Base-by-base conservation (phyloP, 306 rosid genomes). In the Cucurbita pepo region DNA sequence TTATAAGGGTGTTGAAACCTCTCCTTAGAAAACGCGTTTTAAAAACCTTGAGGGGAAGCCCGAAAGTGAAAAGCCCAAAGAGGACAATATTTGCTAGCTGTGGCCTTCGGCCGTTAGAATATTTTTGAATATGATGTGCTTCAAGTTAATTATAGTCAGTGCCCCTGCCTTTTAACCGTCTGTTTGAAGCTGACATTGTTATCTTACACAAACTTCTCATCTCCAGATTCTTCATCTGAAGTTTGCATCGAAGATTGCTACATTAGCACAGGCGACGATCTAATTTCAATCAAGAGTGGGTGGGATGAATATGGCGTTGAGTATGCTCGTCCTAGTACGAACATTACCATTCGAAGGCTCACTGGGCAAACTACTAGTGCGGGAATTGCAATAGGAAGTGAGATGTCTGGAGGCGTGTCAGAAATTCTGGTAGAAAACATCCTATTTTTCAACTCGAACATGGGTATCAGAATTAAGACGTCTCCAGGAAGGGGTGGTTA, bases 341-440 rank as follows among this genome's bases (percentile, higher is more conserved):
- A 40, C 63, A 84, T 83, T 45, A 85, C 83, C 77, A 86, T 88
- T 47, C 78, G 74, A 25, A 72, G 54, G 11, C 88, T 88, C 45
- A 21, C 77, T 61, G 77, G 83, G 16, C 83, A 81, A 66, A 86
- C 90, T 43, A 74, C 75, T 1, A 88, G 94, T 45, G 83, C 90
- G 0, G 83, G 89, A 69, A 44, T 88, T 19, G 89, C 90, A 14
- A 76, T 86, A 56, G 89, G 90, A 6, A 85, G 87, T 65, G 89
- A 86, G 75, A 88, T 88, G 90, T 88, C 94, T 7, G 89, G 90
- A 77, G 94, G 94, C 47, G 81, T 88, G 72, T 84, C 85, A 2
- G 38, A 70, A 40, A 15, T 86, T 61, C 71, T 36, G 21, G 86
- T 55, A 12, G 85, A 88, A 67, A 69, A 73, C n/a, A 73, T 88